These are phyloP conservation scores for Solidago caesia DNA, from an alignment of 129 eudicot genomes.

Conservation along the genomic window DNA sequence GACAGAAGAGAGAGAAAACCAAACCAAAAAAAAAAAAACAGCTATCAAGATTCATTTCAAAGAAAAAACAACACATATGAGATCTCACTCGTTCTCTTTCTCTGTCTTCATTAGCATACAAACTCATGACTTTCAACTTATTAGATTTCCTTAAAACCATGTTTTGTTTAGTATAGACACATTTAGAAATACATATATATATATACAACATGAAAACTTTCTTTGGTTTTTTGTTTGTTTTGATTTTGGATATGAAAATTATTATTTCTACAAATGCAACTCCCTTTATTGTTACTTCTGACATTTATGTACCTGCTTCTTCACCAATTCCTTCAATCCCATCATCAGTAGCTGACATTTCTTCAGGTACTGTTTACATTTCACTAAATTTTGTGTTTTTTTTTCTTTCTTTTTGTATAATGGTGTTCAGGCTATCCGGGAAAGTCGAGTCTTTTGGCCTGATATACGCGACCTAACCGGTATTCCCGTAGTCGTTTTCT, in stretches of 20 bases:
- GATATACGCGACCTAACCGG: no score
- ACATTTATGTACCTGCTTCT: slow-evolving; percentile 30
- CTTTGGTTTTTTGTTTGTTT: slow-evolving; percentile 26
- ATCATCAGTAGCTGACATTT: slow-evolving; percentile 42
- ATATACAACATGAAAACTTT: slow-evolving; percentile 11
- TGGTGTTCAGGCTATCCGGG: no score
- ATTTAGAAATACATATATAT: neutral
- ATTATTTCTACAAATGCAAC: slow-evolving; percentile 28
- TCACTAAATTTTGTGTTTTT: neutral
- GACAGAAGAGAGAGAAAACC: slow-evolving; percentile 33
- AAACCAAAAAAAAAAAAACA: slow-evolving; percentile 2
- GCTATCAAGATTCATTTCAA: slow-evolving; percentile 37
- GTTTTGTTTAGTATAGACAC: slow-evolving; percentile 18
- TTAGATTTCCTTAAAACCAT: slow-evolving; percentile 30
- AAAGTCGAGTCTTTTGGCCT: no score
- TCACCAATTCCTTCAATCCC: slow-evolving; percentile 42
- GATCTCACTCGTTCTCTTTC: slow-evolving; percentile 35
- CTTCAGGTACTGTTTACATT: slow-evolving; percentile 44
- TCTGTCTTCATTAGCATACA: slow-evolving; percentile 40
- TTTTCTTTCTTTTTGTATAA: no score
- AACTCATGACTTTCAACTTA: slow-evolving; percentile 22
- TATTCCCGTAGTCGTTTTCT: no score
- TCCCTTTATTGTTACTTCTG: slow-evolving; percentile 19
- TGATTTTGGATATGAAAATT: slow-evolving; percentile 30
- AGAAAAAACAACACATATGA: slow-evolving; percentile 21